Evolutionary conservation across 176 grass and related monocot species (phyloP), one percentile per base, ranked within the genome.

Genomic region (Olyra latifolia): DNA sequence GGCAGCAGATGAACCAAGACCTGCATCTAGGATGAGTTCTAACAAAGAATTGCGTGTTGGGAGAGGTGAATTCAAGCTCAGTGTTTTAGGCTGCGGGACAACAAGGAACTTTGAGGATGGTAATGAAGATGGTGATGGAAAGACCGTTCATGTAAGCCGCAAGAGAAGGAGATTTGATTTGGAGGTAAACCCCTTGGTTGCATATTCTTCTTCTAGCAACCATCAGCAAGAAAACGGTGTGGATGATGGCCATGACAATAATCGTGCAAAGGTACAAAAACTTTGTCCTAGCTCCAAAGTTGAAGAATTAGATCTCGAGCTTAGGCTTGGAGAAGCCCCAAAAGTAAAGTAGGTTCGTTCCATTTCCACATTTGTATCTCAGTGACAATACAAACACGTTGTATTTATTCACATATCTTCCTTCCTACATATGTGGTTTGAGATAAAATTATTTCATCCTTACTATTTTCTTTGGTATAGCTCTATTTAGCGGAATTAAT

Each of bases 251-350:
- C 1, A 69, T 16, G n/a, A 75, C 7, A 39, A 44, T 22, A 66
- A 65, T 46, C 12, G 22, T 69, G 10, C 62, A 1, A 80, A 80
- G 59, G 83, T 93, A 76, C 76, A 85, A 42, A 71, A 86, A 62
- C 65, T 82, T 82, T 87, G 78, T 69, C 74, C 69, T 45, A 72
- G 78, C 45, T 67, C 85, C 39, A 14, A 59, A 25, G 40, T 66
- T 44, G 88, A 97, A 73, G 91, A 93, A 83, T 45, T 93, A 83
- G 94, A 97, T 93, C 91, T 97, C 58, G 94, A 97, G 73, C 94
- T 97, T 69, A 85, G 88, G 79, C 91, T 97, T 20, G 86, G 93
- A 60, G 73, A 78, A 75, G 30, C 81, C 10, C 86, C 83, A 73
- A 85, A 87, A 85, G 8, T 76, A 22, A 87, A 91, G 35, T 88